A percentile compares a stretch with the other conserved stretches of the same genome.
These are phyloP conservation scores for Neltuma alba DNA, from an alignment of 306 rosid genomes.

Conservation along the genomic window DNA sequence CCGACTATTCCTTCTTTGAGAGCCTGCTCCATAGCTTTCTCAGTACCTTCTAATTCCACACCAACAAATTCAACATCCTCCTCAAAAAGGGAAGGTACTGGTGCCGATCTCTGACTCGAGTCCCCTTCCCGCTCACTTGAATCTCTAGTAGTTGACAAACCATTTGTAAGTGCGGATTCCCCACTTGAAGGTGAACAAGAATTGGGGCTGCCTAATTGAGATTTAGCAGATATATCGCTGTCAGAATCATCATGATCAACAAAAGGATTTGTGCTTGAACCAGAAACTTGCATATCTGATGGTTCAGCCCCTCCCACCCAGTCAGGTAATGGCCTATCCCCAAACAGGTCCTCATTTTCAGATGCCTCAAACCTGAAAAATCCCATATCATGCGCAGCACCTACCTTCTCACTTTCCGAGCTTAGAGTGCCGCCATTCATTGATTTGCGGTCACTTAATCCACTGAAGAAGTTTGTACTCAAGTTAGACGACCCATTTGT, in stretches of 20 bases:
- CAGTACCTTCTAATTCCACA: conserved; percentile 90
- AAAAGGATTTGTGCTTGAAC: conserved; percentile 79
- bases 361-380: conserved; percentile 84
- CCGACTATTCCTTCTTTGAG: conserved; percentile 98
- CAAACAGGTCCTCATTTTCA: conserved; percentile 65
- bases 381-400: conserved; percentile 66
- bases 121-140: conserved; percentile 56
- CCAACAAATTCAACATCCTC: conserved; percentile 98
- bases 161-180: conserved; percentile 64
- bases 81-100: conserved; percentile 84
- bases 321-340: conserved; percentile 84
- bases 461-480: conserved; percentile 48
- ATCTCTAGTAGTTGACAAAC: conserved; percentile 53
- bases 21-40: conserved; percentile 98
- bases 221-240: conserved; percentile 39
- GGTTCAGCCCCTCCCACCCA: conserved; percentile 94
- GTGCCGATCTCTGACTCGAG: conserved; percentile 52
- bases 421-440: conserved; percentile 51
- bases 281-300: conserved; percentile 67
- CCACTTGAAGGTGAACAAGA: conserved; percentile 47
- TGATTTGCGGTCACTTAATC: conserved; percentile 52
- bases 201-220: conserved; percentile 52
- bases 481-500: conserved; percentile 65
- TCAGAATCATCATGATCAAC: conserved; percentile 62
- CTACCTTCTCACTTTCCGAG: conserved; percentile 52